phyloP scores from a whole-genome alignment of 805 yeast genomes.

The Candida tallmaniae region DNA sequence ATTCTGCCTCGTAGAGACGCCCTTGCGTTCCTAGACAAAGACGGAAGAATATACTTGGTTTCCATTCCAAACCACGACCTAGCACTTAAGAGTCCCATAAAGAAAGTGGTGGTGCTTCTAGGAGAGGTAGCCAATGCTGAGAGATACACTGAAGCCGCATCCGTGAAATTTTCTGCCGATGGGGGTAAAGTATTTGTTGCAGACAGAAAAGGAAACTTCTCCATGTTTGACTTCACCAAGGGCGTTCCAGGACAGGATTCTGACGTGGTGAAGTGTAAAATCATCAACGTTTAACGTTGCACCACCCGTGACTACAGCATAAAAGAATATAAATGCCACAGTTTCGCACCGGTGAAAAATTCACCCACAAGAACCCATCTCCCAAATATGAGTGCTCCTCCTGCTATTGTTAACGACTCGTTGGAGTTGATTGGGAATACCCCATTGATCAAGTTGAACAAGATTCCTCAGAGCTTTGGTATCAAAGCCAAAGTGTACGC shows the following conservation, averaged over 20 bases:
- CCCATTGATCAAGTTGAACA: constrained; percentile 70
- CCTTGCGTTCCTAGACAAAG: constrained; percentile 72
- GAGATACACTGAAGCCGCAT: constrained; percentile 71
- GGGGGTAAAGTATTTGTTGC: constrained; percentile 75
- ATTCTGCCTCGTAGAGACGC: constrained; percentile 86
- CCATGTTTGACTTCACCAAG: constrained; percentile 83
- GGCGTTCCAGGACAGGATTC: constrained; percentile 68
- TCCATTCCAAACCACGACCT: constrained; percentile 47
- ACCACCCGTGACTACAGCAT: neutral
- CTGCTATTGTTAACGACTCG: constrained; percentile 47
- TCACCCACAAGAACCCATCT: neutral
- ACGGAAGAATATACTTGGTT: constrained; percentile 70
- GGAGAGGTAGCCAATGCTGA: constrained; percentile 78
- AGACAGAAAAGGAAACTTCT: constrained; percentile 77
- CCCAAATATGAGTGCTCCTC: constrained; percentile 15
- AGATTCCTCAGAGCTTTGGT: constrained; percentile 71
- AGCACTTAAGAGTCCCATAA: constrained; percentile 15
- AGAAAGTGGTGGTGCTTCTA: constrained; percentile 57
- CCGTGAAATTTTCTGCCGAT: constrained; percentile 67
- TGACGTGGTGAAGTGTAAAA: constrained; percentile 64
- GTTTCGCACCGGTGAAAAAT: neutral
- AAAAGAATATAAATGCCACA: too few relatives aligned
- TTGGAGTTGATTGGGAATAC: constrained; percentile 83
- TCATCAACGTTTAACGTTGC: constrained; percentile 28
- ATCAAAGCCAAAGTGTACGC: constrained; percentile 69